phyloP scores from a whole-genome alignment of 768 basidiomycete species.

The Boletus rufocinnamomeus region DNA sequence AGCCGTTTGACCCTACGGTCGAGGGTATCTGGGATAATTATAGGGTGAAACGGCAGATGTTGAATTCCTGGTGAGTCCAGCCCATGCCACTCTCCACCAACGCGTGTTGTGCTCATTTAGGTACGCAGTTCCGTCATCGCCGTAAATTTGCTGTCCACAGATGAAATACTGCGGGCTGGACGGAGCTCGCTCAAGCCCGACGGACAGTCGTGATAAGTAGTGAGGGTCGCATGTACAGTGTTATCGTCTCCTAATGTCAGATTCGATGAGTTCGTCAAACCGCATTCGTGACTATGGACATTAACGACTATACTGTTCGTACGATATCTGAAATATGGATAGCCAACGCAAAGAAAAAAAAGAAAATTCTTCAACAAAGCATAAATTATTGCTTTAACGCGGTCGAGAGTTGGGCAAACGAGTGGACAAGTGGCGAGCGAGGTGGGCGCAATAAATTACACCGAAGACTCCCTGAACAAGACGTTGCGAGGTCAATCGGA shows the following conservation, averaged over 20 bases:
- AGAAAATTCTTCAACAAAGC: conserved; percentile 12
- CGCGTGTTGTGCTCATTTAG: conserved; percentile 30
- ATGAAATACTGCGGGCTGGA: conserved; percentile 91
- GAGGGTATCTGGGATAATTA: conserved; percentile 99
- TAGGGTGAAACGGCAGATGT: conserved; percentile 97
- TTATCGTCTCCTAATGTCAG: conserved; percentile 26
- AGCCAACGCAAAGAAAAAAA: conserved; percentile 12
- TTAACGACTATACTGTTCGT: conserved; percentile 34
- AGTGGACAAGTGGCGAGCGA: conserved; percentile 16
- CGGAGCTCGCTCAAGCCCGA: conserved; percentile 87
- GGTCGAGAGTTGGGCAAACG: conserved; percentile 20
- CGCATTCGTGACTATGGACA: conserved; percentile 31
- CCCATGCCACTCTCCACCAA: conserved; percentile 12
- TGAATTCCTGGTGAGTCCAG: conserved; percentile 84
- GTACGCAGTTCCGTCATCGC: conserved; percentile 82
- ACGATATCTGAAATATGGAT: conserved; percentile 23
- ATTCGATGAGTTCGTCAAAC: conserved; percentile 16
- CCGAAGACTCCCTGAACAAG: conserved; percentile 7
- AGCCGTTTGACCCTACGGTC: conserved; percentile 93
- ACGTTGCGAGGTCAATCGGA: conserved; percentile 32
- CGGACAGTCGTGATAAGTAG: conserved; percentile 51
- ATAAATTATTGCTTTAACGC: conserved; percentile 32
- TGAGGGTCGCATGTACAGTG: conserved; percentile 13
- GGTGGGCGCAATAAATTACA: conserved; percentile 29
- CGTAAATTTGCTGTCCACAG: conserved; percentile 90